Evolutionary conservation across 352 stramenopile genomes (phyloP), one percentile per base, ranked within the genome.

Genomic region (Phytophthora hibernalis): DNA sequence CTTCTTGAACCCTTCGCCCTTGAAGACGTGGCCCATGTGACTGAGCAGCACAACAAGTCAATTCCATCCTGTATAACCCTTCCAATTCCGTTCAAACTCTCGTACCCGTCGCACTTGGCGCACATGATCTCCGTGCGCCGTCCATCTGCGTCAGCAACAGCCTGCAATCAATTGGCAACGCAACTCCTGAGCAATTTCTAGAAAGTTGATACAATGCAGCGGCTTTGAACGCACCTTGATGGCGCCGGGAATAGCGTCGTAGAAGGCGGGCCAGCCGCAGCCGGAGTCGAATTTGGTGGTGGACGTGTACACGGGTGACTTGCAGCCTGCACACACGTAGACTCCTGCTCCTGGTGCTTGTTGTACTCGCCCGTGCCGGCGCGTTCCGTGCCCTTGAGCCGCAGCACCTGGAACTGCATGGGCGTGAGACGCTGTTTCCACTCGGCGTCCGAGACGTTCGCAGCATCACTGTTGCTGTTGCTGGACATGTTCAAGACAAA

Each of bases 21-120:
- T 94, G 68, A 97, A 97, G 22, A 97, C 86, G 72, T 97, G 91
- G 38, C 90, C 91, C 84, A 97, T 96, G 75, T 97, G 91, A 35
- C 86, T 94, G 37, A 20, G 42, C 48, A 26, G n/a, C 35, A 70
- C 16, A 61, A 40, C 33, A 13, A 30, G 30, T 62, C 21, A 70
- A 20, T 35, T 59, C 62, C 22, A n/a, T 11, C 52, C 0, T 40
- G 16, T n/a, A 61, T 47, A 40, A 31, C 16, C 52, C 50, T 26
- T 45, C 15, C 38, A 61, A 6, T 35, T 28, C n/a, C 15, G 2
- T 16, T 48, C 18, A 8, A 44, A 8, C n/a, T 8, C 59, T 45
- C 79, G 45, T 44, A 94, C 86, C 90, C 91, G 56, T 85, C 89
- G 68, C 91, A 97, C 22, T 89, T 90, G 56, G 83, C 87, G 54